A percentile compares a stretch with the other conserved stretches of the same genome.
Conservation (phyloP, 345 rosid species). For the Citrus inodora region DNA sequence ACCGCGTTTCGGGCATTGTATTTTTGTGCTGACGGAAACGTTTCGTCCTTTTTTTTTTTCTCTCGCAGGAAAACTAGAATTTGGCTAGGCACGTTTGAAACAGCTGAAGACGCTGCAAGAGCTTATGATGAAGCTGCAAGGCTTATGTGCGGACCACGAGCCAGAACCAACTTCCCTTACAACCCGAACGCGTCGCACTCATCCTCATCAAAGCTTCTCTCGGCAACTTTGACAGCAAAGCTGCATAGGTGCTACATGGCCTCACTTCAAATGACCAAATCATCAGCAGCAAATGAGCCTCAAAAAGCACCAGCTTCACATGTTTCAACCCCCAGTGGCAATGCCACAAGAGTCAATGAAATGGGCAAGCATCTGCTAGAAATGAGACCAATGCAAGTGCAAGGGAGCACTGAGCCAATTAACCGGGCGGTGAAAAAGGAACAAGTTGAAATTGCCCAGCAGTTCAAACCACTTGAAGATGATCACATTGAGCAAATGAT, state of each 20-base stretch:
- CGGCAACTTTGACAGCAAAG: conserved; percentile 87
- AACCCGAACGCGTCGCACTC: conserved; percentile 66
- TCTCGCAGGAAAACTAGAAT: conserved; percentile 81
- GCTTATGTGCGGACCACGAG: conserved; percentile 94
- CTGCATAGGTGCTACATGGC: conserved; percentile 94
- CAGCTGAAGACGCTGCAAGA: conserved; percentile 94
- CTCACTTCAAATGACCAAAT: conserved; percentile 77
- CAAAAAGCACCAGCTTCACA: conserved; percentile 24
- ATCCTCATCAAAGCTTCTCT: conserved; percentile 78
- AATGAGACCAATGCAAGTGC: conserved; percentile 31
- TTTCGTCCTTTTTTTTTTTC: conserved; percentile 10
- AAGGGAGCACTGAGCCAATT: conserved; percentile 32
- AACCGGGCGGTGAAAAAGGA: conserved; percentile 41
- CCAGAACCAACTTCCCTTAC: conserved; percentile 90
- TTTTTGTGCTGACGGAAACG: conserved; percentile 13
- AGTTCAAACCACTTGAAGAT: conserved; percentile 67
- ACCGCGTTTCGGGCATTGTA: background rate
- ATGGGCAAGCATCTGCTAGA: conserved; percentile 20
- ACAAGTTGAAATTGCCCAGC: conserved; percentile 26
- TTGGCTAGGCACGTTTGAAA: conserved; percentile 97
- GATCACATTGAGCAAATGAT: conserved; percentile 97
- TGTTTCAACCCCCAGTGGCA: conserved; percentile 17
- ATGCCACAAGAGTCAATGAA: conserved; percentile 24
- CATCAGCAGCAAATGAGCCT: conserved; percentile 36
- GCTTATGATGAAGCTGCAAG: conserved; percentile 98